Conservation (phyloP, 495 filamentous ascomycete genomes). For the Talaromyces wortmannii region DNA sequence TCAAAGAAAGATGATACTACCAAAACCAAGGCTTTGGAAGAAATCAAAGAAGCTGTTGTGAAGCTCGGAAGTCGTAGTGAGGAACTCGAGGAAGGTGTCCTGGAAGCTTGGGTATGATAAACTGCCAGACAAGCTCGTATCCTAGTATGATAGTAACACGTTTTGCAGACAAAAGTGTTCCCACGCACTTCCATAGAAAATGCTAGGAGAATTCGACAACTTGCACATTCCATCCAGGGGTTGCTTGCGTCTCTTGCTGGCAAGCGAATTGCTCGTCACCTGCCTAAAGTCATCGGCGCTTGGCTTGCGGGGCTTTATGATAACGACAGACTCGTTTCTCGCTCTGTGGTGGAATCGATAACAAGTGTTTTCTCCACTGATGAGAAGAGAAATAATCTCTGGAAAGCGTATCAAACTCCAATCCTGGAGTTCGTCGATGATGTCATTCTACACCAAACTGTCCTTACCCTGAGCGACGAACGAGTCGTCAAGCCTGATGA, state of each 20-base stretch:
- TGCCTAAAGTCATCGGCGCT: constrained; percentile 69
- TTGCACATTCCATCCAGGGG: constrained; percentile 70
- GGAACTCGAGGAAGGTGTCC: constrained; percentile 64
- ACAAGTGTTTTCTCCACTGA: constrained; percentile 65
- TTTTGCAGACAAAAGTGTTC: constrained; percentile 69
- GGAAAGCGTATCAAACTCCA: constrained; percentile 65
- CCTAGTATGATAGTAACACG: constrained; percentile 8
- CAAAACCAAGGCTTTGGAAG: constrained; percentile 87
- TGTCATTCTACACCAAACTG: constrained; percentile 68
- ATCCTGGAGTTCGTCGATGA: constrained; percentile 77
- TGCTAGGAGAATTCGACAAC: constrained; percentile 77
- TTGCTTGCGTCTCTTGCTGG: constrained; percentile 63
- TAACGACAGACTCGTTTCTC: constrained; percentile 64
- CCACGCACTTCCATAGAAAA: constrained; percentile 84
- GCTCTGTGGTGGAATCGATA: constrained; percentile 68
- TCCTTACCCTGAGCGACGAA: constrained; percentile 79
- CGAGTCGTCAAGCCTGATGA: constrained; percentile 79
- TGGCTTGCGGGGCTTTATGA: constrained; percentile 91
- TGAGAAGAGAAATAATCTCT: constrained; percentile 68
- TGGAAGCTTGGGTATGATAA: constrained; percentile 77
- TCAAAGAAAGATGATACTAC: constrained; percentile 90
- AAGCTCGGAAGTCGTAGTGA: constrained; percentile 34
- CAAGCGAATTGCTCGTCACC: constrained; percentile 70
- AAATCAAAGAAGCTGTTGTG: constrained; percentile 61
- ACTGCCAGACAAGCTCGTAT: constrained; percentile 1